A percentile compares a stretch with the other conserved stretches of the same genome.
These are phyloP conservation scores for Fusarium cyanostomum DNA, from an alignment of 2,329 filamentous ascomycete genomes.

Conservation along the genomic window DNA sequence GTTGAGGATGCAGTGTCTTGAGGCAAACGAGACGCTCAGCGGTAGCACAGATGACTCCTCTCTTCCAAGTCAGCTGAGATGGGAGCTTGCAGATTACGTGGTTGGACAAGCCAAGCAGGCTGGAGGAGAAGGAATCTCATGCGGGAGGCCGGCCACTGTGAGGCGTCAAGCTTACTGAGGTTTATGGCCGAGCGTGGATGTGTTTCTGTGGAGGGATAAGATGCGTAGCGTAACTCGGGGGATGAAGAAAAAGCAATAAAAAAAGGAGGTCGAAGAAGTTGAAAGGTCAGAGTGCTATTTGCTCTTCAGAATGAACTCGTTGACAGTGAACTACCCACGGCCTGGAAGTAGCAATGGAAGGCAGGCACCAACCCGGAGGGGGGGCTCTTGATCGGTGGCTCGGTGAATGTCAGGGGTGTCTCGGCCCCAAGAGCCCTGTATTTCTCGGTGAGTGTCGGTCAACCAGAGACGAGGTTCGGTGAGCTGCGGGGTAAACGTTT, in stretches of 20 bases:
- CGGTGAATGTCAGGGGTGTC: slow-evolving; percentile 1
- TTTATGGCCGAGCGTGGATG: not conserved
- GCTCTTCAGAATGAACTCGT: not conserved
- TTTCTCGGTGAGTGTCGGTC: too few species aligned
- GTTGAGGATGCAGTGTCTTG: not conserved
- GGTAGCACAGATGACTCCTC: not conserved
- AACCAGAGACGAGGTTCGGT: slow-evolving; percentile 4
- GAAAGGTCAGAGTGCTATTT: not conserved
- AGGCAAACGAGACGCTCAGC: not conserved
- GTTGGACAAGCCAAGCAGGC: not conserved
- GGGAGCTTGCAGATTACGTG: not conserved
- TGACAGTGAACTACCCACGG: not conserved
- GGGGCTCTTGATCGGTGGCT: not conserved
- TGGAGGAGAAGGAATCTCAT: slow-evolving; percentile 15
- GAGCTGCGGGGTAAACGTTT: slow-evolving; percentile 45
- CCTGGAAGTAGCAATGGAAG: not conserved
- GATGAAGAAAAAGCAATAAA: too few species aligned
- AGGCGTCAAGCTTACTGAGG: not conserved
- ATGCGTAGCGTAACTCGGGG: not conserved
- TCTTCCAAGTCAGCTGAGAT: not conserved
- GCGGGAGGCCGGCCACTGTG: slow-evolving; percentile 26
- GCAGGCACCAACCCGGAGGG: not conserved
- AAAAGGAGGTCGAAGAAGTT: not conserved
- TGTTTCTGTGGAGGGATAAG: not conserved
- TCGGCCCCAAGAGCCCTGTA: not conserved